phyloP scores from a whole-genome alignment of 2,329 filamentous ascomycete genomes.

The Huntiella decipiens region DNA sequence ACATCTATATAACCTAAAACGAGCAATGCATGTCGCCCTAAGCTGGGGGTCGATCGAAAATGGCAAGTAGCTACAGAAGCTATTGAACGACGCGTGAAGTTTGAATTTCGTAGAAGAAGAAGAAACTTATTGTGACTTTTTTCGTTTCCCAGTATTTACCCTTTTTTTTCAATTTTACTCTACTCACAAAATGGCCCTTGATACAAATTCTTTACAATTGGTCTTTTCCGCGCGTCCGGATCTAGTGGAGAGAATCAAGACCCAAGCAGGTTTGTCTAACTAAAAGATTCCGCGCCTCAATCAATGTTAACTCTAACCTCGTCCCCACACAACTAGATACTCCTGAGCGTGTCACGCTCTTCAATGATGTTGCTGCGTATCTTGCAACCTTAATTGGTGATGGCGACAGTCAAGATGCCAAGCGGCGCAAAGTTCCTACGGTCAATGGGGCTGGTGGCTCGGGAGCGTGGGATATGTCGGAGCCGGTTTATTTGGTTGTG shows the following conservation, averaged over 20 bases:
- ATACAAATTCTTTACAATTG: too few species aligned
- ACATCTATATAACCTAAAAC: too few species aligned
- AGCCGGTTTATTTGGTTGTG: slow-evolving; percentile 37
- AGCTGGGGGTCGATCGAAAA: too few species aligned
- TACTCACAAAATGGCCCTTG: too few species aligned
- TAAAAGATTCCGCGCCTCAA: neutral
- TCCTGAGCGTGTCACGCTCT: slow-evolving; percentile 29
- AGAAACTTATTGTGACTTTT: too few species aligned
- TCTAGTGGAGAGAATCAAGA: neutral
- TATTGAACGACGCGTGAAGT: too few species aligned
- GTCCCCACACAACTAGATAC: slow-evolving; percentile 23
- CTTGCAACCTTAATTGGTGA: slow-evolving; percentile 26
- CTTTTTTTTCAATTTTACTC: too few species aligned
- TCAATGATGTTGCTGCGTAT: slow-evolving; percentile 36
- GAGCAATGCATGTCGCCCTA: too few species aligned
- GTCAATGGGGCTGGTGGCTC: slow-evolving; percentile 20
- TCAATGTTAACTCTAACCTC: neutral
- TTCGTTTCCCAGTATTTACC: too few species aligned
- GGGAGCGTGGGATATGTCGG: slow-evolving; percentile 18
- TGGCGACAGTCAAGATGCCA: slow-evolving; percentile 28
- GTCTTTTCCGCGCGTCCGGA: neutral
- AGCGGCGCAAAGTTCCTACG: slow-evolving; percentile 32
- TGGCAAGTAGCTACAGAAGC: too few species aligned
- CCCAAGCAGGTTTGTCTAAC: neutral
- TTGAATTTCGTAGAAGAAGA: too few species aligned